A percentile compares a stretch with the other conserved stretches of the same genome.
Conservation (phyloP, 1,284 basidiomycete genomes). For the Trametes sp. region DNA sequence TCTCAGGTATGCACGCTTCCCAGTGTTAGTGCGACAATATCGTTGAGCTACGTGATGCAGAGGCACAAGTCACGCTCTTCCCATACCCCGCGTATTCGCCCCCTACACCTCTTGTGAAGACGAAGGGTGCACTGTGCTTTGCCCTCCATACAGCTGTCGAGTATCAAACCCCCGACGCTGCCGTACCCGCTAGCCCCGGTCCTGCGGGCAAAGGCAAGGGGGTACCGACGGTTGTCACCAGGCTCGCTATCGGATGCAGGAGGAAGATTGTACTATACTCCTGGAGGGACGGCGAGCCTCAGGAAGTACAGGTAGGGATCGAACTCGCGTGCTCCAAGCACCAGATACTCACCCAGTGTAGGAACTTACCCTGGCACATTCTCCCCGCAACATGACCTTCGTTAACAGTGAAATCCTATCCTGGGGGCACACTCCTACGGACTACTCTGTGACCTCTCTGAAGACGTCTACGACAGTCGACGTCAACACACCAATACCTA, state of each 20-base stretch:
- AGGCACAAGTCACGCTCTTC: slow-evolving; percentile 67
- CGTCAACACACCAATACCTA: slow-evolving; percentile 58
- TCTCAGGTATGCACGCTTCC: slow-evolving; percentile 70
- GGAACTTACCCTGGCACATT: slow-evolving; percentile 87
- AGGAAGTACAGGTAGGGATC: slow-evolving; percentile 69
- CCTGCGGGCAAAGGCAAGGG: slow-evolving; percentile 50
- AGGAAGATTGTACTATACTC: slow-evolving; percentile 86
- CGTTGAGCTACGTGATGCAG: slow-evolving; percentile 47
- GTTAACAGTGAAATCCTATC: slow-evolving; percentile 69
- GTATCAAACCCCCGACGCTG: slow-evolving; percentile 41
- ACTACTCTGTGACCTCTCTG: slow-evolving; percentile 79
- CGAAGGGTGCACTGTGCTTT: slow-evolving; percentile 85
- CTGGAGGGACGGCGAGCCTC: slow-evolving; percentile 87
- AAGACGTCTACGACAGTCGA: slow-evolving; percentile 64
- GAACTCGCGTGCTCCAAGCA: slow-evolving; percentile 11
- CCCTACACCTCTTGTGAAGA: slow-evolving; percentile 74
- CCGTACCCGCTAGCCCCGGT: slow-evolving; percentile 23
- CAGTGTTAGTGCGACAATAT: background rate
- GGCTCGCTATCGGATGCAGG: slow-evolving; percentile 85
- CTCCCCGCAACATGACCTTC: slow-evolving; percentile 79
- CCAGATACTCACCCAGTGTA: slow-evolving; percentile 40
- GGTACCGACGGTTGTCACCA: slow-evolving; percentile 72
- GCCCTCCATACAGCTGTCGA: slow-evolving; percentile 72
- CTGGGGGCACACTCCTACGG: slow-evolving; percentile 80
- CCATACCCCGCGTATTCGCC: slow-evolving; percentile 72